Evolutionary conservation across 2,329 filamentous ascomycete genomes (phyloP), one percentile per base, ranked within the genome.

Genomic region (Acrocalymma vagum): DNA sequence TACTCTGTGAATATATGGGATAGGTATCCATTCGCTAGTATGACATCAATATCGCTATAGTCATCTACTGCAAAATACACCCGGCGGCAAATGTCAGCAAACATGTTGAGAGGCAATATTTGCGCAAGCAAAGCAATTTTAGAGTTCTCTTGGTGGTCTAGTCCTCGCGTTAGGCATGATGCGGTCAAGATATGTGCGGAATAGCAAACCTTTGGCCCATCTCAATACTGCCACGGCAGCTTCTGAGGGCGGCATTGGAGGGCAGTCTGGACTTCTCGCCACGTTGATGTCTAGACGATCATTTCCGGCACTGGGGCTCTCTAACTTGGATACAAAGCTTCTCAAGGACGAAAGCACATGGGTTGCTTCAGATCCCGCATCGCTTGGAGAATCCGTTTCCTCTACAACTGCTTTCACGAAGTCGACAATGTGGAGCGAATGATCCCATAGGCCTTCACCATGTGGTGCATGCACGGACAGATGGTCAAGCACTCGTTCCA

Each of bases 61-160:
- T 62, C 57, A 6, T 69, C 60, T 4, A 69, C 38, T 1, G 65
- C 61, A 30, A 73, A 73, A 38, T 69, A 72, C 6, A 73, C 55
- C 41, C 63, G 67, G 17, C 53, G 58, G 27, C 67, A 69, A 8
- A 64, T 55, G 3, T 68, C 55, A 3, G 59, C 48, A 18, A 69
- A 70, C 1, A 25, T 53, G 0, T 61, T 38, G 0, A 68, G 43
- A 1, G 70, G 63, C 11, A 72, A 58, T 5, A 72, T 52, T 5
- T 55, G 54, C 13, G 54, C 63, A n/a, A 72, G 47, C 53, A 65
- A 67, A 1, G 29, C 11, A 1, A 72, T 51, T 24, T 57, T 52
- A 6, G 44, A 38, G 30, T 62, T 54, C 2, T 15, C 13, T 10
- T 51, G 40, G 21, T 68, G 60, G 3, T 35, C 64, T n/a, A n/a